Evolutionary conservation across 768 basidiomycete genomes (phyloP), one percentile per base, ranked within the genome.

Genomic region (Pleurotus platypus): DNA sequence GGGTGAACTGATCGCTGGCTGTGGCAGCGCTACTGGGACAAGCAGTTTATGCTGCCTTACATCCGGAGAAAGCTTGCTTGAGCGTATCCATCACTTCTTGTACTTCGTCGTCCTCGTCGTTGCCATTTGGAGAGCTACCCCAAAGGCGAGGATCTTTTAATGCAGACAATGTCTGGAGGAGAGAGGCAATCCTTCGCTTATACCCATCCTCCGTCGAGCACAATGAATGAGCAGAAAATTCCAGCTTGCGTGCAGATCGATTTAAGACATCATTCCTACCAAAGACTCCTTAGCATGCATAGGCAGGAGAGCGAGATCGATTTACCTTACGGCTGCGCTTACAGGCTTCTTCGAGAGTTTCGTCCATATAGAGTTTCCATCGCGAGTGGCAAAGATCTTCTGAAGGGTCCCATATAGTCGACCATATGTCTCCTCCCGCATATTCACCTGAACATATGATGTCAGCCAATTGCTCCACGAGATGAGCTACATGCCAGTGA

Each of bases 131-230:
- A 4, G 51, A 38, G 37, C 15, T 24, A 42, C 65, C 62, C 68
- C 70, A 69, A 13, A 58, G 57, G 11, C 64, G 63, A 1, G 63
- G 53, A 5, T 66, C 57, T 8, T 65, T 55, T 7, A 81, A 65
- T 12, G 60, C 62, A 11, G 61, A 65, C n/a, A 86, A 71, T 3
- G 67, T 72, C 0, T 64, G 64, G 3, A 73, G 60, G 48, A 71
- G 74, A 9, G 59, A 62, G 1, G 54, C 43, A 1, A 77, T 63
- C 2, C 78, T 77, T 4, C 45, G 59, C 13, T 64, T 63, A 60
- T 89, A 89, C 7, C 85, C 85, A 2, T 69, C 67, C 7, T 65
- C 60, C 0, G 83, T 85, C 43, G 75, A 76, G 13, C 78, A 79
- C 71, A 85, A 75, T 0, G 76, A 72, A 43, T 80, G 73, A 1